Evolutionary conservation across 768 basidiomycete genomes (phyloP).

Genomic region (Lactarius quietus): DNA sequence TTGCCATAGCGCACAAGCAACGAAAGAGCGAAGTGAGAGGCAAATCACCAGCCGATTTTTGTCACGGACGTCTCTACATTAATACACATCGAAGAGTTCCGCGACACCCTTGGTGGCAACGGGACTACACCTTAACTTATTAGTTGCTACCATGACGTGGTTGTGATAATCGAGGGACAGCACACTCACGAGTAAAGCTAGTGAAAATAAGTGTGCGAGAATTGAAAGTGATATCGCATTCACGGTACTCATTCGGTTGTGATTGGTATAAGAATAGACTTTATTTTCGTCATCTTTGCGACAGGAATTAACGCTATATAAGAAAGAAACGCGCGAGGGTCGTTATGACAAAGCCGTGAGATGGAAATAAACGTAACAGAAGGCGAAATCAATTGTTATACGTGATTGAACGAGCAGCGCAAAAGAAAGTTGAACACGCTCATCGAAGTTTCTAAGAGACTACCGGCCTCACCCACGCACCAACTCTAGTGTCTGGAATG

Average conservation of each 20-base stretch:
- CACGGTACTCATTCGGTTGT: too few species aligned
- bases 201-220: not conserved
- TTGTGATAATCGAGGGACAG: constrained; percentile 38
- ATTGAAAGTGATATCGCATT: too few species aligned
- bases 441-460: constrained; percentile 5
- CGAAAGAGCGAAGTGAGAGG: too few species aligned
- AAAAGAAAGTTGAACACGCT: not conserved
- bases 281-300: constrained; percentile 13
- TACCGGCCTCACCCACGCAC: not conserved
- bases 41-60: too few species aligned
- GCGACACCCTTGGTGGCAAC: too few species aligned
- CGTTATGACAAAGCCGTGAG: constrained; percentile 5
- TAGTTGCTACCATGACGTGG: too few species aligned
- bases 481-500: constrained; percentile 1
- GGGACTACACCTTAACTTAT: too few species aligned
- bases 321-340: constrained; percentile 1
- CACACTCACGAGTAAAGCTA: not conserved
- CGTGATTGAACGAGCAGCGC: not conserved
- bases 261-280: constrained; percentile 4
- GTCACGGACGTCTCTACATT: too few species aligned
- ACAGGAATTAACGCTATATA: constrained; percentile 10
- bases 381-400: not conserved
- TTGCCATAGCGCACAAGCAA: not conserved
- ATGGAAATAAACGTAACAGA: not conserved
- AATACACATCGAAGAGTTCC: too few species aligned